Conservation (phyloP, 441 rosid genomes). For the Bruguiera hainesii region DNA sequence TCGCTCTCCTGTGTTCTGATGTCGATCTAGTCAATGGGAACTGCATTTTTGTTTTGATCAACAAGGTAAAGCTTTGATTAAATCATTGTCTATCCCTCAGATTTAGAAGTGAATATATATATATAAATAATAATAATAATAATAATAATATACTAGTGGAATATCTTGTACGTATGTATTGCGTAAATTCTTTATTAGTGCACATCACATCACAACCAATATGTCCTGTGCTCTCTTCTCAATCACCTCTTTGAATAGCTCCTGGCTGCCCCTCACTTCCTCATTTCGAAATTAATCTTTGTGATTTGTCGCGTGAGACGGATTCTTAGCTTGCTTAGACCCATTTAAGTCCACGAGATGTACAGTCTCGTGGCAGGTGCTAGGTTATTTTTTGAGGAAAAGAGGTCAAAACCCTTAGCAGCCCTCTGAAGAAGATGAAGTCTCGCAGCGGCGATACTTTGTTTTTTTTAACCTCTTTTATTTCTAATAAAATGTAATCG, state of each 20-base stretch:
- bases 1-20: background rate
- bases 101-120: background rate
- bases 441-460: no score
- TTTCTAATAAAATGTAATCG: no score
- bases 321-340: background rate
- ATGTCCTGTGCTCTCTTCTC: background rate
- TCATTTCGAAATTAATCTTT: background rate
- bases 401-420: background rate
- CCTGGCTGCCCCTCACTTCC: background rate
- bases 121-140: background rate
- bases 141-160: background rate
- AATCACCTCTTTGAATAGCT: background rate
- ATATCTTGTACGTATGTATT: background rate
- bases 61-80: background rate
- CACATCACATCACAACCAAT: no score
- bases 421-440: no score
- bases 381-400: slow-evolving; percentile 6
- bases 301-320: background rate
- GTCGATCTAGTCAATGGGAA: background rate
- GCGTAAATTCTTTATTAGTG: background rate
- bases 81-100: background rate
- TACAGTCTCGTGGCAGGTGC: background rate
- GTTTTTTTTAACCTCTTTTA: no score
- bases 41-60: no score
- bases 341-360: background rate